Base-by-base conservation (phyloP, 202 grass and related monocot species). In the Panicum virgatum region DNA sequence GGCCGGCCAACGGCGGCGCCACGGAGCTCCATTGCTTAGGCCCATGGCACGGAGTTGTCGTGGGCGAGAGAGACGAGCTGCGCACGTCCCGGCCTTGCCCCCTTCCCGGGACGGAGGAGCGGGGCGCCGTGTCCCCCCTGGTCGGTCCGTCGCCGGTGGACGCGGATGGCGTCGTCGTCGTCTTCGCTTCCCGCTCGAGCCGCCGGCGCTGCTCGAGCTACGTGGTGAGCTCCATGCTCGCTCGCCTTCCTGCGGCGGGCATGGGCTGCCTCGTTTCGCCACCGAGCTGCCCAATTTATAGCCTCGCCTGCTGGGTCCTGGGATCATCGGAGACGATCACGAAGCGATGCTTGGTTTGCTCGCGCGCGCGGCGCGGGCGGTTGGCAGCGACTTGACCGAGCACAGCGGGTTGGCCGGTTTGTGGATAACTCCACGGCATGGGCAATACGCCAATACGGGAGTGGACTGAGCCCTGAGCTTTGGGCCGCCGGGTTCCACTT, bases 71-170 rank as follows among this genome's bases (percentile, higher is more conserved):
- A 3, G 56, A 27, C 6, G 72, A 40, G 34, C n/a, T 4, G 3
- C n/a, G 11, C 13, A 16, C 3, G 72, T 75, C 72, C 72, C 72
- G 72, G 72, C 52, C 52, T 15, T 75, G 72, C n/a, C 51, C 3
- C 72, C 51, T 22, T 42, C 36, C 72, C 53, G 72, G 72, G 72
- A 53, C 50, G 29, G 50, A 74, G 71, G 70, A 73, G 29, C 3
- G 0, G 48, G 12, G 71, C 71, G 71, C 70, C 70, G 70, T 73
- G 70, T 73, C 70, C 70, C 23, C 48, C 69, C 47, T 54, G 48
- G 30, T n/a, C 71, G 1, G 50, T 38, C 19, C 12, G 0, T 74
- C 51, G 71, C 71, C 71, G 71, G 50, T 39, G 71, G 48, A 74
- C 32, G 19, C 29, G 71, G 48, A 54, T 47, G 29, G 27, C 70